Evolutionary conservation across 768 basidiomycete genomes (phyloP).

Genomic region (Daedaleopsis nitida): DNA sequence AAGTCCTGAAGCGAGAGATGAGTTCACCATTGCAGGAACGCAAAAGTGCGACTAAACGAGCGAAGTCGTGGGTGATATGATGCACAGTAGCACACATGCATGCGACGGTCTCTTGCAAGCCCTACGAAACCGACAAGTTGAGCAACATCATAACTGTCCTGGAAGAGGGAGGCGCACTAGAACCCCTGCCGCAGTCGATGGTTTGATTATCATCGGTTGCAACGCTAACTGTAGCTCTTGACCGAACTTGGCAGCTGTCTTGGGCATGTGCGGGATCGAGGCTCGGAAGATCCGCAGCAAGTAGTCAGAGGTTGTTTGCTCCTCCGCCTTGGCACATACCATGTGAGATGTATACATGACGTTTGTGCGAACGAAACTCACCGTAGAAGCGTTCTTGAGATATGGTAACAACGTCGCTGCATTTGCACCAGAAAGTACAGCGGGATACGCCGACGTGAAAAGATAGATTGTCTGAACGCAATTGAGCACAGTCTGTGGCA

Average conservation of each 20-base stretch:
- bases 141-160: not conserved
- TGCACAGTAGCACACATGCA: slow-evolving; percentile 89
- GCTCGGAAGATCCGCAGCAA: slow-evolving; percentile 86
- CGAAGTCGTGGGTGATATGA: slow-evolving; percentile 85
- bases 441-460: slow-evolving; percentile 80
- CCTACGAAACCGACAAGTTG: slow-evolving; percentile 66
- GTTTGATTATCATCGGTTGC: slow-evolving; percentile 91
- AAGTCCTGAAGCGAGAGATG: not conserved
- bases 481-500: slow-evolving; percentile 70
- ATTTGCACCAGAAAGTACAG: slow-evolving; percentile 78
- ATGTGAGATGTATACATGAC: not conserved
- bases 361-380: slow-evolving; percentile 37
- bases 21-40: slow-evolving; percentile 81
- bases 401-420: slow-evolving; percentile 90
- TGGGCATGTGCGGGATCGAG: slow-evolving; percentile 86
- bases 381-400: slow-evolving; percentile 78
- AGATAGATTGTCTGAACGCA: slow-evolving; percentile 86
- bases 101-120: slow-evolving; percentile 88
- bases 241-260: slow-evolving; percentile 86
- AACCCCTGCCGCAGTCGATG: slow-evolving; percentile 65
- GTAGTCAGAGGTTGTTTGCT: slow-evolving; percentile 82
- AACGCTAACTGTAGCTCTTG: slow-evolving; percentile 79
- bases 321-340: slow-evolving; percentile 60
- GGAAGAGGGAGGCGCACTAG: slow-evolving; percentile 42
- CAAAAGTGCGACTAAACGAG: slow-evolving; percentile 72